Evolutionary conservation across 2,329 filamentous ascomycete genomes (phyloP).

Genomic region (Endoconidiophora polonica): DNA sequence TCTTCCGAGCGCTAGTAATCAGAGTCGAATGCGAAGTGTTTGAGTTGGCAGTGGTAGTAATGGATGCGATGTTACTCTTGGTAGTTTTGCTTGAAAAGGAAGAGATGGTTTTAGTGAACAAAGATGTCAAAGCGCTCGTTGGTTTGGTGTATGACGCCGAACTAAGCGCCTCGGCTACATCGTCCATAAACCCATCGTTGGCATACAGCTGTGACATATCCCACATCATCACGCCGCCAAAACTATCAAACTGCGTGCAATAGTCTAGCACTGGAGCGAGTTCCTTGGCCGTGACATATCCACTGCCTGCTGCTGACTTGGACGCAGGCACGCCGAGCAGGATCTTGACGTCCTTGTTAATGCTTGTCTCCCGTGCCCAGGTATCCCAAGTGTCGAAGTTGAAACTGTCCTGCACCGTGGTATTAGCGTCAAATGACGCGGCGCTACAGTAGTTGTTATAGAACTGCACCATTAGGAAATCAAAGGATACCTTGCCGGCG

Average conservation of each 20-base stretch:
- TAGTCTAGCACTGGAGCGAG: conserved; percentile 24
- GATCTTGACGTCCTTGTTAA: conserved; percentile 34
- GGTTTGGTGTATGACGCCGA: not conserved
- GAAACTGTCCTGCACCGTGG: conserved; percentile 21
- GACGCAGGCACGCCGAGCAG: conserved; percentile 28
- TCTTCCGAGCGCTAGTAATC: conserved; percentile 4
- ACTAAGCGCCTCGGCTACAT: conserved; percentile 24
- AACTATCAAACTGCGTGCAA: conserved; percentile 22
- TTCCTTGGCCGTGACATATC: conserved; percentile 22
- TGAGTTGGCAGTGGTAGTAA: conserved; percentile 9
- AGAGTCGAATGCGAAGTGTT: conserved; percentile 9
- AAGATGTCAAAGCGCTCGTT: not conserved
- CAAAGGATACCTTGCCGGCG: conserved; percentile 24
- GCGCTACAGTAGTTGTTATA: conserved; percentile 44
- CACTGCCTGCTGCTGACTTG: conserved; percentile 21
- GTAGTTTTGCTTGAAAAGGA: not conserved
- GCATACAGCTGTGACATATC: conserved; percentile 26
- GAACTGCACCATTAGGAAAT: conserved; percentile 31
- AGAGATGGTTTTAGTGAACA: not conserved
- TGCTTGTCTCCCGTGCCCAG: conserved; percentile 42
- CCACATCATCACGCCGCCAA: conserved; percentile 31
- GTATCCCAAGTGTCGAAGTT: conserved; percentile 35
- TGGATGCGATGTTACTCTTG: conserved; percentile 11
- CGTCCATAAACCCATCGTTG: conserved; percentile 39
- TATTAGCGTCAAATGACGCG: conserved; percentile 25